These are phyloP conservation scores for Daldinia decipiens DNA, from an alignment of 495 filamentous ascomycete genomes.

Conservation along the genomic window DNA sequence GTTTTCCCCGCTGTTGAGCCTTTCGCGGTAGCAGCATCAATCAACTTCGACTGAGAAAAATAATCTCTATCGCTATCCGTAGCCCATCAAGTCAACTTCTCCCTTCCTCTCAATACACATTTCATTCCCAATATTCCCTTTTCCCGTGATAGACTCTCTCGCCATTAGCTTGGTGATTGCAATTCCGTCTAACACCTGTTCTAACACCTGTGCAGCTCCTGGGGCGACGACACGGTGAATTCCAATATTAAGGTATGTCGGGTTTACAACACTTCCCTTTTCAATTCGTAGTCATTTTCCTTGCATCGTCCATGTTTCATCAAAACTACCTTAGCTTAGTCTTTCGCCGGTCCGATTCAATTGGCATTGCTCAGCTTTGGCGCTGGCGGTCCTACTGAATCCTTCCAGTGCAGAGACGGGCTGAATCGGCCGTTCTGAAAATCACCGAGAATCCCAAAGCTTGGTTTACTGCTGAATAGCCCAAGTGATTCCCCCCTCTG, in stretches of 20 bases:
- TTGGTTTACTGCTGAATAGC: not conserved
- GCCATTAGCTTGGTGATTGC: conserved; percentile 21
- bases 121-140: conserved; percentile 17
- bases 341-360: conserved; percentile 8
- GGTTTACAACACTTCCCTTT: conserved; percentile 6
- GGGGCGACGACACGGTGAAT: conserved; percentile 23
- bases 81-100: conserved; percentile 25
- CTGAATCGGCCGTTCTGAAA: conserved; percentile 10
- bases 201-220: conserved; percentile 31
- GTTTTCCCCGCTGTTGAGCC: conserved; percentile 20
- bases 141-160: conserved; percentile 6
- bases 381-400: conserved; percentile 19
- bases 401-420: conserved; percentile 20
- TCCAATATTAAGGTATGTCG: conserved; percentile 33
- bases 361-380: conserved; percentile 13
- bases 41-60: conserved; percentile 35
- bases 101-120: conserved; percentile 23
- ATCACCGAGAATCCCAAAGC: conserved; percentile 5
- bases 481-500: conserved; percentile 6
- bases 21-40: conserved; percentile 27
- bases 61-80: conserved; percentile 32
- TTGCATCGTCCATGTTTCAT: conserved; percentile 4
- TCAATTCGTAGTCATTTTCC: not conserved
- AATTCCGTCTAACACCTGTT: conserved; percentile 35
- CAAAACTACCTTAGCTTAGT: not conserved